These are phyloP conservation scores for Tranzscheliella williamsii DNA, from an alignment of 1,284 basidiomycete genomes.

Conservation along the genomic window DNA sequence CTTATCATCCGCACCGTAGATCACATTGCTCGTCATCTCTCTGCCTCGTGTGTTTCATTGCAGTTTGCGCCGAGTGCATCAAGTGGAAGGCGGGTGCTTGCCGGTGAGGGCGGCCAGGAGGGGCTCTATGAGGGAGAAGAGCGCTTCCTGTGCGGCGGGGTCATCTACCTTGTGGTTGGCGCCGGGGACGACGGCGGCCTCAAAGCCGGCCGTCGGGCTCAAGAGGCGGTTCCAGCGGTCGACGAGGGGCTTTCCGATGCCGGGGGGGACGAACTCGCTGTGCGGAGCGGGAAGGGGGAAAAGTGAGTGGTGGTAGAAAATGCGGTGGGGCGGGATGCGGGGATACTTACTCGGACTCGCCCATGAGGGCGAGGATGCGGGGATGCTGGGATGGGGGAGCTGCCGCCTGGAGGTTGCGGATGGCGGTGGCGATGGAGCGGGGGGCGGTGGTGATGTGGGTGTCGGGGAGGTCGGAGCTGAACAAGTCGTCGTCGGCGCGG, in stretches of 20 bases:
- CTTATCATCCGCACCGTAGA: too few relatives aligned
- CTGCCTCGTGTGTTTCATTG: too few relatives aligned
- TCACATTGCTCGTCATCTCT: too few relatives aligned
- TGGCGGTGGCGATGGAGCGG: slow-evolving; percentile 9
- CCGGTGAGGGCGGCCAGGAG: too few relatives aligned
- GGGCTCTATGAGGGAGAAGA: slow-evolving; percentile 23
- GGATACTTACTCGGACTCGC: slow-evolving; percentile 45
- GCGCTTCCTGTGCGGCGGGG: slow-evolving; percentile 16
- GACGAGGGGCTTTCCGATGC: slow-evolving; percentile 13
- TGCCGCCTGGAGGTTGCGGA: slow-evolving; percentile 6
- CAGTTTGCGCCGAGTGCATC: too few relatives aligned
- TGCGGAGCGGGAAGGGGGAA: neutral
- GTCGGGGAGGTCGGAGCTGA: slow-evolving; percentile 43
- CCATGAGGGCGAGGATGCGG: slow-evolving; percentile 44
- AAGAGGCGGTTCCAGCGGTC: slow-evolving; percentile 32
- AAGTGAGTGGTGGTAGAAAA: neutral
- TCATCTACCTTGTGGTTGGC: slow-evolving; percentile 51
- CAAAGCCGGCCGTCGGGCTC: slow-evolving; percentile 8
- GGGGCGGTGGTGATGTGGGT: slow-evolving; percentile 10
- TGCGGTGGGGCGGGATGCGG: neutral
- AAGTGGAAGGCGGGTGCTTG: too few relatives aligned
- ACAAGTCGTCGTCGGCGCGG: slow-evolving; percentile 55
- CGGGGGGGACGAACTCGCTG: slow-evolving; percentile 41
- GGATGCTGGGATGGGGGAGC: neutral
- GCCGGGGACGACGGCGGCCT: slow-evolving; percentile 21